Evolutionary conservation across 805 yeast genomes (phyloP), one percentile per base, ranked within the genome.

Genomic region (Ogataea trehaloabstinens): DNA sequence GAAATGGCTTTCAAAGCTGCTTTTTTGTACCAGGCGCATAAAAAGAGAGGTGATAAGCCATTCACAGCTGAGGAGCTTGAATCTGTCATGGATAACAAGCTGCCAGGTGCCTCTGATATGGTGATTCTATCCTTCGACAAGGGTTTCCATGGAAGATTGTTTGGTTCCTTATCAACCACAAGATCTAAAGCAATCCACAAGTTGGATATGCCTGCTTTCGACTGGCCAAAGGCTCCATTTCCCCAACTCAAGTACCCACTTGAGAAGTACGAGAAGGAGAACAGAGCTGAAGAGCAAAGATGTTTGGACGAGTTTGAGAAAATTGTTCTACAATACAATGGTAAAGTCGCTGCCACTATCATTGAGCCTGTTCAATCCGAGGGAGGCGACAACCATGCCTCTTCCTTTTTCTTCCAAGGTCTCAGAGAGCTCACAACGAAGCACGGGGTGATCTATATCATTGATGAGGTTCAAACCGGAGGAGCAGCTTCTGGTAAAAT

Each of bases 211-310:
- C 81, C 81, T n/a, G 76, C 80, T 1, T 76, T 76, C 52, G 60
- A 70, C 44, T 76, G 81, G 81, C 81, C 81, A 38, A 69, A 62
- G 53, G 74, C 80, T 42, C 51, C 76, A 47, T 90, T 82, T 71
- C 98, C 98, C 48, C 53, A 74, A 36, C 81, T 87, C 66, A 70
- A 81, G 64, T 90, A 88, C 64, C 98, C 98, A 42, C 74, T 89
- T 56, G 90, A 79, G 40, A 73, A 76, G 36, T 58, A 79, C 60
- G 78, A 58, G 29, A 79, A 70, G 34, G 79, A 68, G 45, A 76
- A 76, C 51, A 60, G 54, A 35, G 61, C 52, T 6, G 80, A 76
- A 55, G 81, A 76, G 47, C 63, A 61, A 28, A 59, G 68, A 18
- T 74, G 80, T 44, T 62, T 76, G 46, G 64, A 54, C 5, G 70